A percentile compares a stretch with the other conserved stretches of the same genome.
phyloP scores from a whole-genome alignment of 2,329 filamentous ascomycete species.

The Ophiocordyceps camponoti-leonardi region DNA sequence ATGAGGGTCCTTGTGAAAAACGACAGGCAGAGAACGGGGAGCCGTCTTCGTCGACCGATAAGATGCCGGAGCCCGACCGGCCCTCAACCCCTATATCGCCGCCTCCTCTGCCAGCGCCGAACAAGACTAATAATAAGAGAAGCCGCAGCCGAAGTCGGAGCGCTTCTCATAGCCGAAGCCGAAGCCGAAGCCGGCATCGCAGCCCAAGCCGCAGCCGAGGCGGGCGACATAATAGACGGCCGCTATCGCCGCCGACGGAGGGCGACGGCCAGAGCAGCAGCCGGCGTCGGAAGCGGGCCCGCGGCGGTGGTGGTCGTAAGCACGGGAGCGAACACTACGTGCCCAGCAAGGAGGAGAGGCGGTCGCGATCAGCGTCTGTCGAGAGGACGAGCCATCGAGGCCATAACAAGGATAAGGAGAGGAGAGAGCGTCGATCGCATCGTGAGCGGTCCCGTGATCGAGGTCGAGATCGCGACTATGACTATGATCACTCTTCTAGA shows the following conservation, averaged over 20 bases:
- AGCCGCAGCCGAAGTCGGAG: neutral
- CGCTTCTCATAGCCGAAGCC: constrained; percentile 2
- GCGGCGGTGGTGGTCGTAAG: constrained; percentile 24
- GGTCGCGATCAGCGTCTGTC: constrained; percentile 48
- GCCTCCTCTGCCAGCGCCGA: neutral
- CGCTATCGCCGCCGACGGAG: constrained; percentile 34
- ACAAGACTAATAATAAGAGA: neutral
- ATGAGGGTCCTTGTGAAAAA: neutral
- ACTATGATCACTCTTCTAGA: constrained; percentile 16
- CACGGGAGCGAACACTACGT: constrained; percentile 23
- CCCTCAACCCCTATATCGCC: too few species aligned
- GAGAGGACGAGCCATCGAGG: constrained; percentile 42
- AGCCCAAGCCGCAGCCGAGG: constrained; percentile 11
- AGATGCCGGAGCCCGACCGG: neutral
- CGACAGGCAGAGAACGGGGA: constrained; percentile 10
- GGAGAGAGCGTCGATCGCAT: constrained; percentile 12
- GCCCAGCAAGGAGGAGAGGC: constrained; percentile 24
- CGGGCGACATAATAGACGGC: constrained; percentile 33
- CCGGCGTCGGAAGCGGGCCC: constrained; percentile 33
- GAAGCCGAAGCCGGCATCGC: constrained; percentile 3
- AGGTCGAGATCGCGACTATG: constrained; percentile 22
- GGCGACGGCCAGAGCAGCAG: constrained; percentile 28
- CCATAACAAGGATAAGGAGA: constrained; percentile 35
- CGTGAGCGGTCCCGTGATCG: constrained; percentile 25
- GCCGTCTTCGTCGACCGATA: neutral